These are phyloP conservation scores for Byssoonygena ceratinophila DNA, from an alignment of 2,329 filamentous ascomycete species.

Conservation along the genomic window DNA sequence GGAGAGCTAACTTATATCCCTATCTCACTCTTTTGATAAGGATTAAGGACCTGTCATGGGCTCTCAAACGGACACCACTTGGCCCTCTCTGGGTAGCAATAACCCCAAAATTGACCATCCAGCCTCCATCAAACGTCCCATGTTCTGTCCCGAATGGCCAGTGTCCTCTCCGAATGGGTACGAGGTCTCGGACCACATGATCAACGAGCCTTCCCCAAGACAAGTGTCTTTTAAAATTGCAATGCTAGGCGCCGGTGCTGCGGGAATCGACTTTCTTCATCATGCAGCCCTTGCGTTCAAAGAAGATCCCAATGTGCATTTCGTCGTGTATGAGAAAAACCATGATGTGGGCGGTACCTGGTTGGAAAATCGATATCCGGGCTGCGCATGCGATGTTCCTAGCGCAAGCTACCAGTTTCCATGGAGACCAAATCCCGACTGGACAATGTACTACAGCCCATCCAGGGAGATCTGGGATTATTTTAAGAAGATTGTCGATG, in stretches of 20 bases:
- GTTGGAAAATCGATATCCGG: constrained; percentile 44
- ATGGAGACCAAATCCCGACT: constrained; percentile 57
- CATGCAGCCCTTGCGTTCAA: constrained; percentile 14
- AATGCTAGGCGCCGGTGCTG: constrained; percentile 17
- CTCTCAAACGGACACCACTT: neutral
- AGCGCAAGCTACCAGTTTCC: constrained; percentile 60
- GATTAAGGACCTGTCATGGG: neutral
- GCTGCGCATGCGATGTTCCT: constrained; percentile 58
- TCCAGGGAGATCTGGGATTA: constrained; percentile 59
- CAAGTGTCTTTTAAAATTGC: constrained; percentile 16
- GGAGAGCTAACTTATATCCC: no score
- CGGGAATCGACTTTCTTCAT: constrained; percentile 19
- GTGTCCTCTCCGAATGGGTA: constrained; percentile 14
- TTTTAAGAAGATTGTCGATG: constrained; percentile 52
- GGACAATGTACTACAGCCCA: constrained; percentile 58
- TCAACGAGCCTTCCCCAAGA: constrained; percentile 14
- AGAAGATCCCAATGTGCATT: constrained; percentile 16
- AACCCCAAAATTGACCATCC: constrained; percentile 16
- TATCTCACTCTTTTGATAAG: neutral
- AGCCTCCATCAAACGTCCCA: constrained; percentile 13
- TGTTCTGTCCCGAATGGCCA: constrained; percentile 14
- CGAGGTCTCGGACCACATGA: constrained; percentile 15
- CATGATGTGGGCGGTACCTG: constrained; percentile 30
- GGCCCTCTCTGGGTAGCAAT: constrained; percentile 13
- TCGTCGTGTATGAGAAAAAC: constrained; percentile 26